Base-by-base conservation (phyloP, 805 yeast species). In the Candida montana region DNA sequence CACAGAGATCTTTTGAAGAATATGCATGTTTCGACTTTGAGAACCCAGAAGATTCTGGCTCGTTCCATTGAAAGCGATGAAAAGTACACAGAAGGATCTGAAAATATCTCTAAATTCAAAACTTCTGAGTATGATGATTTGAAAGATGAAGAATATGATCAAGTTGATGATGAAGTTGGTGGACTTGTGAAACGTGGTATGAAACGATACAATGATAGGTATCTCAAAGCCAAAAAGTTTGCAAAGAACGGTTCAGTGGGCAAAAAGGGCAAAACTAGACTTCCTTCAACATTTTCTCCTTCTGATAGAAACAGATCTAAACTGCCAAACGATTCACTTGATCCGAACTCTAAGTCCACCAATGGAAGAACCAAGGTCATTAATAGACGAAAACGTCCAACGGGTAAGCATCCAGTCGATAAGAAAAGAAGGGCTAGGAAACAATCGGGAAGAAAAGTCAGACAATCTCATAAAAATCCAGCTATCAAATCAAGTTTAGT, bases 11-110 rank as follows among this genome's bases (percentile, higher is more conserved):
- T 48, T 19, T 38, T 47, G 36, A 45, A 48, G 2, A 37, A 37
- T 6, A 31, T 46, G 45, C 46, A 42, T 27, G 27, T 35, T n/a
- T 49, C 55, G 1, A 30, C 43, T 5, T 44, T 51, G 30, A 43
- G 53, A 40, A 13, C 29, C 5, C 16, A 23, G 16, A 34, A 24
- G 23, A 9, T 29, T 23, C 26, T 20, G 6, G 9, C 27, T 17
- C 24, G 37, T n/a, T 34, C 23, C 4, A 5, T 28, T 29, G 35
- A 30, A 7, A 26, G 23, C 23, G 40, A 37, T 19, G 18, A 24
- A 3, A 28, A 8, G 3, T 37, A 31, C 10, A n/a, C 16, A 1
- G 40, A 37, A 23, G 40, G 30, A 30, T 4, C 17, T 11, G 32
- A 28, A 15, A 35, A 35, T 19, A 5, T 18, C n/a, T 7, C 26